Conservation (phyloP, 2,329 filamentous ascomycete genomes). For the Acarospora socialis region DNA sequence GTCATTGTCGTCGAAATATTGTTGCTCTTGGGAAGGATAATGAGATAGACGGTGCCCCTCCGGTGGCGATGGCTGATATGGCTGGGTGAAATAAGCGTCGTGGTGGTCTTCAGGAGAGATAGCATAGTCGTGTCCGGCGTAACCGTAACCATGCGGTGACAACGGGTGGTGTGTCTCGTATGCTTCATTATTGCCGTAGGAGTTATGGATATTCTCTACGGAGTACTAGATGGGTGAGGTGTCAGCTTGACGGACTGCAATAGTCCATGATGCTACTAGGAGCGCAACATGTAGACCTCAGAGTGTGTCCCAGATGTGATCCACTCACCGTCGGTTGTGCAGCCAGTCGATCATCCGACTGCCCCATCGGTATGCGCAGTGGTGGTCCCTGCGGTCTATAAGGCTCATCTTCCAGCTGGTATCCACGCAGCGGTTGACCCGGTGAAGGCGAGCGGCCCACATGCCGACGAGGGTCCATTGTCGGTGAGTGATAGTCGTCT, state of each 20-base stretch:
- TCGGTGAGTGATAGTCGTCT: conserved; percentile 26
- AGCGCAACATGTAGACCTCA: background rate
- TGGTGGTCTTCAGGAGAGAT: conserved; percentile 75
- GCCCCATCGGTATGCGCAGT: conserved; percentile 56
- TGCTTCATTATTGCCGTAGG: conserved; percentile 47
- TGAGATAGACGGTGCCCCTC: conserved; percentile 43
- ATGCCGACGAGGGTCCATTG: conserved; percentile 42
- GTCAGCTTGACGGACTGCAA: background rate
- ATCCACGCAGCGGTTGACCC: conserved; percentile 58
- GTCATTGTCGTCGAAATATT: conserved; percentile 58
- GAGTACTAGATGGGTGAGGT: conserved; percentile 44
- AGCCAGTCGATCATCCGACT: conserved; percentile 57
- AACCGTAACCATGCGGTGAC: conserved; percentile 34
- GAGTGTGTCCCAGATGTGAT: no score
- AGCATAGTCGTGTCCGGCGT: conserved; percentile 51
- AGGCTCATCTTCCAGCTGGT: conserved; percentile 68
- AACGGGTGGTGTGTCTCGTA: conserved; percentile 39
- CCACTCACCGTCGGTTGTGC: conserved; percentile 71
- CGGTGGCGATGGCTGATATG: conserved; percentile 57
- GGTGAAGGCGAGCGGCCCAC: conserved; percentile 57
- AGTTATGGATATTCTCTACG: conserved; percentile 51
- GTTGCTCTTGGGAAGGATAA: conserved; percentile 36
- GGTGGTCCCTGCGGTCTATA: conserved; percentile 44
- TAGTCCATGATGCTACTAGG: conserved; percentile 1
- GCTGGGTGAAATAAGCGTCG: conserved; percentile 71